A percentile compares a stretch with the other conserved stretches of the same genome.
Evolutionary conservation across 2,329 filamentous ascomycete species (phyloP).

Genomic region (Colletotrichum sp.): DNA sequence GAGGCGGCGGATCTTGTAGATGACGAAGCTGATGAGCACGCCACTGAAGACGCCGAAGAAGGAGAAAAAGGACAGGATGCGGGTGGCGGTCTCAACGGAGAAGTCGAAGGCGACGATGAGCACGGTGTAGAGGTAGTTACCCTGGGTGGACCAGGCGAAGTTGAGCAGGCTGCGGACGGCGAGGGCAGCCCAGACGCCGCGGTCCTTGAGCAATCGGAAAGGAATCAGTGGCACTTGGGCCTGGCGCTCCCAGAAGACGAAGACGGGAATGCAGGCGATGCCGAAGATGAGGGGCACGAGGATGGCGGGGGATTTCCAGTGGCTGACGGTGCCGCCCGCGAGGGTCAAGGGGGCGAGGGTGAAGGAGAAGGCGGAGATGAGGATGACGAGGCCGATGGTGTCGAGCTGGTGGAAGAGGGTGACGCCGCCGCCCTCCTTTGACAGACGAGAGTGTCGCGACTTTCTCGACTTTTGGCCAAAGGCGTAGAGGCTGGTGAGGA

Average conservation of each 20-base stretch:
- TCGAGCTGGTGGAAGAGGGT: constrained; percentile 64
- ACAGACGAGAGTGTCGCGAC: neutral
- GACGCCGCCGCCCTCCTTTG: constrained; percentile 32
- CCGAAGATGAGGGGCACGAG: constrained; percentile 58
- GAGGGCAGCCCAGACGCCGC: constrained; percentile 65
- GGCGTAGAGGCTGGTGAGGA: constrained; percentile 47
- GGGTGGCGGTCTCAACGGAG: constrained; percentile 56
- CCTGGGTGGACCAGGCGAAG: constrained; percentile 62
- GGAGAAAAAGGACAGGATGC: constrained; percentile 60
- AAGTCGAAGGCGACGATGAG: constrained; percentile 64
- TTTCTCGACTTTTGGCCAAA: constrained; percentile 48
- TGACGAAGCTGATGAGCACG: constrained; percentile 53
- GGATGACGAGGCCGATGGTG: constrained; percentile 49
- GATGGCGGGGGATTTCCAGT: constrained; percentile 57
- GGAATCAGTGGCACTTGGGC: constrained; percentile 59
- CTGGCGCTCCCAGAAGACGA: constrained; percentile 58
- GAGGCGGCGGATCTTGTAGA: constrained; percentile 56
- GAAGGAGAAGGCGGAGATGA: constrained; percentile 51
- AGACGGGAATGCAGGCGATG: constrained; percentile 50
- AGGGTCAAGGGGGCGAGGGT: constrained; percentile 59
- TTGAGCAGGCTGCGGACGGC: constrained; percentile 57
- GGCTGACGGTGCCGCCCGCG: constrained; percentile 50
- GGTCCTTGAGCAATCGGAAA: constrained; percentile 61
- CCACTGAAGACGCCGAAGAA: constrained; percentile 61
- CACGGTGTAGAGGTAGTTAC: constrained; percentile 64